Base-by-base conservation (phyloP, 176 grass and related monocot genomes). In the Zoysia japonica region DNA sequence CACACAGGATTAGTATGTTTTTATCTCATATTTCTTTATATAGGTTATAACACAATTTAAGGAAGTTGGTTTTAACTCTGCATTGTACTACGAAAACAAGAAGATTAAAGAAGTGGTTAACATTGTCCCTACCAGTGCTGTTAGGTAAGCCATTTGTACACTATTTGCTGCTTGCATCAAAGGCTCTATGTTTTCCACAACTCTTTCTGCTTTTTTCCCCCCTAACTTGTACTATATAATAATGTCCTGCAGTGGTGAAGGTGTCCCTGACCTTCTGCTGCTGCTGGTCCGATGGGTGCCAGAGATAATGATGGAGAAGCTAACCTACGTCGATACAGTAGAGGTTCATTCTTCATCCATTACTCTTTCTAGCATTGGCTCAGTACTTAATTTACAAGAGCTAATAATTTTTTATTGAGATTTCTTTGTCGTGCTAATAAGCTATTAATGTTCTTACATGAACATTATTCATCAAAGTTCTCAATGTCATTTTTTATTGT, bases 41-140 rank as follows among this genome's bases (percentile, higher is more conserved):
- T 69, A 93, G 90, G 89, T 89, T 68, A 71, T 87, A 60, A 82
- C 81, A 51, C 70, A 93, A 57, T 78, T 93, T 48, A 87, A 82
- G 77, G 81, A 78, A 77, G 78, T 66, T 48, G 87, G 90, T 14
- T 41, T 93, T 65, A 93, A 93, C 36, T 84, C 90, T 72, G 74
- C 84, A 73, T 47, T 93, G 63, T 93, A 93, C 71, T 93, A 87
- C 66, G 89, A 93, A 71, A 93, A 93, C 39, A 93, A 74, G 77
- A 85, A 89, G 62, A 70, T 80, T 62, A 88, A 87, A 37, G 84
- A 93, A 74, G 85, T 82, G 54, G 84, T 85, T 78, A 89, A 87
- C 68, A 89, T 93, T 75, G 90, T 93, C 72, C 90, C 90, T 19
- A 93, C 90, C 68, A 93, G 87, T 70, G 80, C 90, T 50, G 83